These are phyloP conservation scores for Annulohypoxylon maeteangense DNA, from an alignment of 495 filamentous ascomycete species.

Conservation along the genomic window DNA sequence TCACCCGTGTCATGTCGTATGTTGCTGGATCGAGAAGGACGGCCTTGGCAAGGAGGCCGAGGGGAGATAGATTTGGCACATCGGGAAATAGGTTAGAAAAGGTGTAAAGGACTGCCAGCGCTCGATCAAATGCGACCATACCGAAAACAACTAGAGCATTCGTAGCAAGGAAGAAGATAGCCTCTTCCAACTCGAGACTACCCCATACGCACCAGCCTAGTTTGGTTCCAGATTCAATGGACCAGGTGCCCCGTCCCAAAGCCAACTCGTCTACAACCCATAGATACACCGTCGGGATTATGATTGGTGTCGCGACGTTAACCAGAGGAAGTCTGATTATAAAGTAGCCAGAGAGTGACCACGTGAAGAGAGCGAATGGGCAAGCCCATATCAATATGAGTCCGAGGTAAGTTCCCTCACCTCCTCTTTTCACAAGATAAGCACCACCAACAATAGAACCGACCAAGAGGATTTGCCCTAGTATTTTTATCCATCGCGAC, in stretches of 20 bases:
- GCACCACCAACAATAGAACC: slow-evolving; percentile 51
- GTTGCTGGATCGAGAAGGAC: slow-evolving; percentile 52
- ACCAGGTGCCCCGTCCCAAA: slow-evolving; percentile 71
- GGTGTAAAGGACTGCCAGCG: slow-evolving; percentile 64
- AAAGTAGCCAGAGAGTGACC: slow-evolving; percentile 69
- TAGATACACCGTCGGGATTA: slow-evolving; percentile 71
- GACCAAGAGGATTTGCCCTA: slow-evolving; percentile 57
- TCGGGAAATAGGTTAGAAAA: slow-evolving; percentile 62
- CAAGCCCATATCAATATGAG: slow-evolving; percentile 74
- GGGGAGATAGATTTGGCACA: slow-evolving; percentile 55
- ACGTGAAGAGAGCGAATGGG: slow-evolving; percentile 70
- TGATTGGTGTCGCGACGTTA: slow-evolving; percentile 64
- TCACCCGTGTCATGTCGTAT: slow-evolving; percentile 64
- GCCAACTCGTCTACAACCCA: slow-evolving; percentile 74
- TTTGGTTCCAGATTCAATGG: slow-evolving; percentile 71
- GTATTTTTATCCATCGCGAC: slow-evolving; percentile 22
- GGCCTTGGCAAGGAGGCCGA: slow-evolving; percentile 56
- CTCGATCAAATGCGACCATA: slow-evolving; percentile 71
- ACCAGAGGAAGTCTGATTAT: slow-evolving; percentile 63
- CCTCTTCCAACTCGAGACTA: slow-evolving; percentile 74
- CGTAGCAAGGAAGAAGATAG: slow-evolving; percentile 72
- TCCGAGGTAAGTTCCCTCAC: slow-evolving; percentile 68
- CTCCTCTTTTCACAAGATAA: slow-evolving; percentile 53
- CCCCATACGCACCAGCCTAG: slow-evolving; percentile 66
- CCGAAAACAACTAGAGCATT: slow-evolving; percentile 73